Conservation (phyloP, 805 yeast genomes). For the Wickerhamiella parazyma region DNA sequence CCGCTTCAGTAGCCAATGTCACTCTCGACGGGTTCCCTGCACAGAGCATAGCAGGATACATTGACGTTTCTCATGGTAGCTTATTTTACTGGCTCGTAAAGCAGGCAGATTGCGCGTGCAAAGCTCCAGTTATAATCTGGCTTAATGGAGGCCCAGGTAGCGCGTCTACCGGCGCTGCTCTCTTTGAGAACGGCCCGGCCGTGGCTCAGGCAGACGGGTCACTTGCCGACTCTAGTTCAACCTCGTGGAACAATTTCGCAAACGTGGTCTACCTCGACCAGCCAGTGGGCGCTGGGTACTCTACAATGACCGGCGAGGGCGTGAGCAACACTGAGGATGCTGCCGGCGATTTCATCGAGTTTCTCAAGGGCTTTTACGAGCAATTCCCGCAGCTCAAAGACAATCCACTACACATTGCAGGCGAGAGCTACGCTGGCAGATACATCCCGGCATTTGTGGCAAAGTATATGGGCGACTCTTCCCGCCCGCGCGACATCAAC, state of each 20-base stretch:
- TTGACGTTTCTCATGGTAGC: conserved; percentile 43
- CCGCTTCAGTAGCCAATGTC: neutral
- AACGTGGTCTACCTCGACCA: conserved; percentile 70
- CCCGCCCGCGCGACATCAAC: conserved; percentile 46
- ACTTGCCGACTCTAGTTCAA: conserved; percentile 44
- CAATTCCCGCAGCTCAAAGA: conserved; percentile 44
- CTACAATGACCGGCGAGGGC: conserved; percentile 36
- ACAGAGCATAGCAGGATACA: conserved; percentile 38
- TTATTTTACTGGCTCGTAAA: conserved; percentile 71
- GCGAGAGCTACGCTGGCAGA: conserved; percentile 77
- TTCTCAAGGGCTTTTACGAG: conserved; percentile 58
- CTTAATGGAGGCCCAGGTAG: conserved; percentile 84
- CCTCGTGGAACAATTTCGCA: conserved; percentile 70
- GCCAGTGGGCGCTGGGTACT: conserved; percentile 69
- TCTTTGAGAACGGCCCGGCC: conserved; percentile 68
- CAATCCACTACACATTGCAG: conserved; percentile 57
- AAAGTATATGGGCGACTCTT: conserved; percentile 46
- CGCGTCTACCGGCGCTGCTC: conserved; percentile 67
- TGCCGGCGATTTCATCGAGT: conserved; percentile 61
- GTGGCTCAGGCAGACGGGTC: conserved; percentile 32
- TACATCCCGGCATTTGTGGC: conserved; percentile 72
- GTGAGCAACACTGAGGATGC: conserved; percentile 45
- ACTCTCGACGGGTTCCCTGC: neutral
- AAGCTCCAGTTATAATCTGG: conserved; percentile 71
- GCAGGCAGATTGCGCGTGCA: conserved; percentile 64